phyloP scores from a whole-genome alignment of 441 rosid genomes.

The Oxalis stricta region DNA sequence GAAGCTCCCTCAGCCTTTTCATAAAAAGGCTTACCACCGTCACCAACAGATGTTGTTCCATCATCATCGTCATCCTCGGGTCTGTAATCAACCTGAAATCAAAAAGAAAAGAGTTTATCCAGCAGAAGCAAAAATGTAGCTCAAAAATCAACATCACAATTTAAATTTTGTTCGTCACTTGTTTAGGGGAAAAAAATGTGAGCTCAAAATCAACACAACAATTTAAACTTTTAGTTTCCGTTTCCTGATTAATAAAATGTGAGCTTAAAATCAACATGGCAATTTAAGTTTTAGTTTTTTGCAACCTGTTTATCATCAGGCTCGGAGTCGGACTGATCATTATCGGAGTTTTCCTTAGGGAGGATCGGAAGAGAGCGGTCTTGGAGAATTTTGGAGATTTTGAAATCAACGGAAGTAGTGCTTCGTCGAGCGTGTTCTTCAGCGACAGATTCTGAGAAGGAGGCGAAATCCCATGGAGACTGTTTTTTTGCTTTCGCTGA shows the following conservation, averaged over 20 bases:
- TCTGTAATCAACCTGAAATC: constrained; percentile 56
- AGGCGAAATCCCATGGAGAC: constrained; percentile 85
- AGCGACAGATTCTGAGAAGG: constrained; percentile 75
- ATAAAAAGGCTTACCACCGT: constrained; percentile 49
- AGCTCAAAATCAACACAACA: neutral
- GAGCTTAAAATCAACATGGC: too few species aligned
- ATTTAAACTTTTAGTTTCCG: too few species aligned
- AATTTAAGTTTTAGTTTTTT: too few species aligned
- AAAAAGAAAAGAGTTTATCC: too few species aligned
- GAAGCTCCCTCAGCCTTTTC: constrained; percentile 61
- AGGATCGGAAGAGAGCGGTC: constrained; percentile 23
- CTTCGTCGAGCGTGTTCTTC: constrained; percentile 88
- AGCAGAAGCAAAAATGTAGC: too few species aligned
- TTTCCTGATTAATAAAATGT: neutral
- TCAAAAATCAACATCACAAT: neutral
- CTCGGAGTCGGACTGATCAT: constrained; percentile 29
- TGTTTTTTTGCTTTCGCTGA: constrained; percentile 27
- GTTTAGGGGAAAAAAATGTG: too few species aligned
- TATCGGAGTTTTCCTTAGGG: too few species aligned
- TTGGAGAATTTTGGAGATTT: constrained; percentile 56
- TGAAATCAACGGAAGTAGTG: constrained; percentile 76
- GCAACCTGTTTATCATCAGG: constrained; percentile 59
- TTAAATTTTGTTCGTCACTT: too few species aligned
- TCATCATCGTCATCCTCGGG: constrained; percentile 42
- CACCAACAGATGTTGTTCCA: constrained; percentile 18